phyloP scores from a whole-genome alignment of 192 early-diverging fungal species.

The Haplosporangium gracile region DNA sequence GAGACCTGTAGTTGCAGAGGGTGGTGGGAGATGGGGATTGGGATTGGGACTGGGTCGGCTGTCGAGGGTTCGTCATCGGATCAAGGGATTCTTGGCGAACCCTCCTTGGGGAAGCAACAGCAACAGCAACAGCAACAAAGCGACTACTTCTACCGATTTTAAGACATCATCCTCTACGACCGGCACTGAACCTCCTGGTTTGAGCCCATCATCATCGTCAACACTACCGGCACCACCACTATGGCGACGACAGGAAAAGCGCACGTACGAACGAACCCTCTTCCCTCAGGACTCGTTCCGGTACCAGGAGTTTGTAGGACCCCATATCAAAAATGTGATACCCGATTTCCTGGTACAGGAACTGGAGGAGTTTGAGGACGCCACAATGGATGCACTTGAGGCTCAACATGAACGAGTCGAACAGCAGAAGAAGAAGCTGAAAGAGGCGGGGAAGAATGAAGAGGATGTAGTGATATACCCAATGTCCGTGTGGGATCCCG shows the following conservation, averaged over 20 bases:
- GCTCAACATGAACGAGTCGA: neutral
- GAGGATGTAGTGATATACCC: neutral
- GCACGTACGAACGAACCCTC: neutral
- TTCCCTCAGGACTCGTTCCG: constrained; percentile 26
- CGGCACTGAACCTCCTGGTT: neutral
- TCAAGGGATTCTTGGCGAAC: neutral
- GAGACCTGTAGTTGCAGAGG: neutral
- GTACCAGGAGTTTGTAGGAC: constrained; percentile 16
- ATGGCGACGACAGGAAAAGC: neutral
- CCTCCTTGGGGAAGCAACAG: neutral
- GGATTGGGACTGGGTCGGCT: neutral
- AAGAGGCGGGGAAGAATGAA: neutral
- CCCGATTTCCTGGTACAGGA: constrained; percentile 28
- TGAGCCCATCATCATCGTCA: neutral
- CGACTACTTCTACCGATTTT: no score
- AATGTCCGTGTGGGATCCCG: neutral
- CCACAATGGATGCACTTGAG: neutral
- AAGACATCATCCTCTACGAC: no score
- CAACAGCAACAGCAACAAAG: no score
- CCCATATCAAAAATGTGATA: neutral
- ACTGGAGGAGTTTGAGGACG: constrained; percentile 18
- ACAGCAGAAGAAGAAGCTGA: neutral
- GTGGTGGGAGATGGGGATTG: neutral
- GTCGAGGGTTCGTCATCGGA: neutral
- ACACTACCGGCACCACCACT: neutral